Evolutionary conservation across 331 rosid species (phyloP).

Genomic region (Pyrus hybrid): DNA sequence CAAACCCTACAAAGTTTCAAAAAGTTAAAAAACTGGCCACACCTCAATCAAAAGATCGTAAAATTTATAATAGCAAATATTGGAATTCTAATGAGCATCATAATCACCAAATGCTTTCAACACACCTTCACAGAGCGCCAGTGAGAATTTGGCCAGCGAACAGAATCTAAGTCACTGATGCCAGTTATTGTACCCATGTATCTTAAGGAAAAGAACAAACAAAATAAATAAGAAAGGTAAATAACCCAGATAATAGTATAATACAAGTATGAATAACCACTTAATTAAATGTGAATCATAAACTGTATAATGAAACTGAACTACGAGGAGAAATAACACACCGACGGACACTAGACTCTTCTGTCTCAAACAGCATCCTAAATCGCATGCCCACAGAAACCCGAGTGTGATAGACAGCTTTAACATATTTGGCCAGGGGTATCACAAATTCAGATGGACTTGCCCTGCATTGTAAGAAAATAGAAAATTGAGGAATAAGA

Average conservation of each 20-base stretch:
- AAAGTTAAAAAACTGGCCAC: not conserved
- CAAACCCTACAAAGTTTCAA: not conserved
- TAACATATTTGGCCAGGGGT: slow-evolving; percentile 54
- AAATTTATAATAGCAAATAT: not conserved
- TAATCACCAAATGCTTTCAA: slow-evolving; percentile 8
- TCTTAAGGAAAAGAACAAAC: slow-evolving; percentile 19
- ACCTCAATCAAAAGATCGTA: not conserved
- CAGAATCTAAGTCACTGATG: slow-evolving; percentile 56
- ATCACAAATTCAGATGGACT: slow-evolving; percentile 66
- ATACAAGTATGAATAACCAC: not conserved
- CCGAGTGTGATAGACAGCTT: slow-evolving; percentile 54
- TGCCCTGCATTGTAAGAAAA: slow-evolving; percentile 28
- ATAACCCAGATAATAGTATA: slow-evolving; percentile 1
- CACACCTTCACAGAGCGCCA: slow-evolving; percentile 84
- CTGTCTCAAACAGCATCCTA: slow-evolving; percentile 71
- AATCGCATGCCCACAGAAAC: slow-evolving; percentile 71
- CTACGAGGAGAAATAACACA: slow-evolving; percentile 8
- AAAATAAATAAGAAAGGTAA: not conserved
- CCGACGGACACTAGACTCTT: slow-evolving; percentile 71
- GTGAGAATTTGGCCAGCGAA: slow-evolving; percentile 68
- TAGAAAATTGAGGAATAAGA: not conserved
- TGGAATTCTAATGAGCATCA: not conserved
- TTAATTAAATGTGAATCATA: not conserved
- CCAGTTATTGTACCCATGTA: slow-evolving; percentile 80
- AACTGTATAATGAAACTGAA: not conserved